Base-by-base conservation (phyloP, 441 rosid species). In the Viola pubescens region DNA sequence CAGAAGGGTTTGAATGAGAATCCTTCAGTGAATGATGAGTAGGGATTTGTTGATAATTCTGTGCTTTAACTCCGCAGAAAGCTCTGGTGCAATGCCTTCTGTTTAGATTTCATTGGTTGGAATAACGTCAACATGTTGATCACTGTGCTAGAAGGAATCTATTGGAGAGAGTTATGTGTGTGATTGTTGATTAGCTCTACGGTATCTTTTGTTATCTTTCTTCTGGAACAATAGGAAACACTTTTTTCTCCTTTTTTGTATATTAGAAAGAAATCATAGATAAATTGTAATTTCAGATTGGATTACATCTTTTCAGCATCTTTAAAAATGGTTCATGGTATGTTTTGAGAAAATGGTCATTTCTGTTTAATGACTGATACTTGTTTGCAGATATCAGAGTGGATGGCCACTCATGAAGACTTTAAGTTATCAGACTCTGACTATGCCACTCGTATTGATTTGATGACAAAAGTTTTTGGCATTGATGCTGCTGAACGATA, bases 391-490 rank as follows among this genome's bases (percentile, higher is more conserved):
- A 69, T 91, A 70, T 79, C 91, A 6, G 97, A 92, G 71, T 72
- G 76, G 53, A 85, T 92, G 89, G 83, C 82, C 72, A 59, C 75
- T 3, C 62, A 72, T 71, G 73, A 78, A 55, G 88, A 83, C 59
- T 68, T 62, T 16, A 80, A 83, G 68, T 62, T 83, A 62, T 83
- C 75, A 11, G 87, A 87, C 70, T 67, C 80, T 43, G 98, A 92
- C 67, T 83, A 81, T 63, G 95, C 94, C 0, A 54, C 64, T 3
- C 82, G 89, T 8, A 86, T 89, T 14, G 95, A 86, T 68, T 74
- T 89, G 73, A 87, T 84, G 86, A 75, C 87, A 0, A 89, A 87
- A 78, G 97, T 89, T 52, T 92, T 87, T 51, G 98, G 98, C 7
- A 73, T 86, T 12, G 88, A 89, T 75, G 88, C 91, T 67, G 96